phyloP scores from a whole-genome alignment of 208 protist genomes.

The Leishmania tarentolae region DNA sequence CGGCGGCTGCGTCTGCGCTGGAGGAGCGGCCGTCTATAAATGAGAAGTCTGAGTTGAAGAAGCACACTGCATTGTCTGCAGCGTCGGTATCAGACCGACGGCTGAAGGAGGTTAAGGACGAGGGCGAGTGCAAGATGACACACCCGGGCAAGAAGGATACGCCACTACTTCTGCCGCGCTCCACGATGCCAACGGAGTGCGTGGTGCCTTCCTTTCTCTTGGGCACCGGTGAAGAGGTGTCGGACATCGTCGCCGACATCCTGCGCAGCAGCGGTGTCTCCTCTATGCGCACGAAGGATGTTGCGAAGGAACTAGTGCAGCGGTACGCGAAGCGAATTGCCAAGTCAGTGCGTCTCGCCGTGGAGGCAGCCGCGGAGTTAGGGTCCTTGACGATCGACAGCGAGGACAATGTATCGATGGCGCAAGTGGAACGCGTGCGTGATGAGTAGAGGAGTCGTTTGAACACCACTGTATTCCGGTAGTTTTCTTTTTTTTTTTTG shows the following conservation, averaged over 20 bases:
- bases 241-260: conserved; percentile 53
- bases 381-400: conserved; percentile 45
- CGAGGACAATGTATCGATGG: conserved; percentile 36
- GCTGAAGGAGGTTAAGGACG: background rate
- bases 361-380: conserved; percentile 41
- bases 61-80: background rate
- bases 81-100: background rate
- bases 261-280: conserved; percentile 31
- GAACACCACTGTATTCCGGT: background rate
- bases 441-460: background rate
- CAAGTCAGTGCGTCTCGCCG: conserved; percentile 49
- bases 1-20: background rate
- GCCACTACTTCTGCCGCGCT: conserved; percentile 40
- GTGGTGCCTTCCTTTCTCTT: conserved; percentile 67
- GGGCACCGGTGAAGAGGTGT: conserved; percentile 51
- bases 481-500: too few species aligned
- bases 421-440: background rate
- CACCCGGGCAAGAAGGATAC: conserved; percentile 29
- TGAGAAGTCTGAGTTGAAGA: background rate
- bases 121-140: background rate
- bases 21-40: background rate
- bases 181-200: conserved; percentile 45
- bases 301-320: conserved; percentile 56
- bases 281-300: conserved; percentile 42
- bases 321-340: conserved; percentile 68